Conservation (phyloP, 208 protist species). For the Herpetomonas tarakana region DNA sequence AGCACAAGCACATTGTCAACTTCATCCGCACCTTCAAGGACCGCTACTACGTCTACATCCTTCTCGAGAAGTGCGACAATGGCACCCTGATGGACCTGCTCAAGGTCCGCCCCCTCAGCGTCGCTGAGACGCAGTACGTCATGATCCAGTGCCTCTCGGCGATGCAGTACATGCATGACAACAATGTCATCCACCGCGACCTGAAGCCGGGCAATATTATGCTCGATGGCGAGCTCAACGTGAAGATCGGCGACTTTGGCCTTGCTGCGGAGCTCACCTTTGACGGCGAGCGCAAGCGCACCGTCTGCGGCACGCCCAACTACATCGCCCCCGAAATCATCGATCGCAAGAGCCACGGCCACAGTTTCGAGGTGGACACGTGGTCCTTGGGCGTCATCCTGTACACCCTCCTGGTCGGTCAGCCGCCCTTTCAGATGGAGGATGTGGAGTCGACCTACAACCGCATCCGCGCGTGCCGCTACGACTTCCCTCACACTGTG, state of each 20-base stretch:
- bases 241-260: conserved; percentile 96
- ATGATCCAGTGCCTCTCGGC: conserved; percentile 94
- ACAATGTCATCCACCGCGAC: conserved; percentile 96
- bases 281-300: conserved; percentile 93
- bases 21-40: conserved; percentile 98
- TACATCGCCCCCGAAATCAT: conserved; percentile 96
- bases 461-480: conserved; percentile 91
- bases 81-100: conserved; percentile 97
- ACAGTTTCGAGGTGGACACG: conserved; percentile 97
- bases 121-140: conserved; percentile 93
- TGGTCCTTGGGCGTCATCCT: conserved; percentile 98
- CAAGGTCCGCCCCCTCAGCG: conserved; percentile 87
- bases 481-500: conserved; percentile 88
- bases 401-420: conserved; percentile 97
- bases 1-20: conserved; percentile 96
- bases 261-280: conserved; percentile 89
- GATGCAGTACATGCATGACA: conserved; percentile 94
- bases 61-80: conserved; percentile 97
- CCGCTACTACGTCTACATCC: conserved; percentile 96
- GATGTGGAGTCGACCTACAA: conserved; percentile 96
- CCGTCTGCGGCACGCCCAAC: conserved; percentile 96
- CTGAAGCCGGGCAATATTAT: conserved; percentile 97
- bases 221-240: conserved; percentile 79
- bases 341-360: conserved; percentile 79
- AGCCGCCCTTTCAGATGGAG: conserved; percentile 97